Evolutionary conservation across 768 basidiomycete genomes (phyloP).

Genomic region (Boletus subparvulus): DNA sequence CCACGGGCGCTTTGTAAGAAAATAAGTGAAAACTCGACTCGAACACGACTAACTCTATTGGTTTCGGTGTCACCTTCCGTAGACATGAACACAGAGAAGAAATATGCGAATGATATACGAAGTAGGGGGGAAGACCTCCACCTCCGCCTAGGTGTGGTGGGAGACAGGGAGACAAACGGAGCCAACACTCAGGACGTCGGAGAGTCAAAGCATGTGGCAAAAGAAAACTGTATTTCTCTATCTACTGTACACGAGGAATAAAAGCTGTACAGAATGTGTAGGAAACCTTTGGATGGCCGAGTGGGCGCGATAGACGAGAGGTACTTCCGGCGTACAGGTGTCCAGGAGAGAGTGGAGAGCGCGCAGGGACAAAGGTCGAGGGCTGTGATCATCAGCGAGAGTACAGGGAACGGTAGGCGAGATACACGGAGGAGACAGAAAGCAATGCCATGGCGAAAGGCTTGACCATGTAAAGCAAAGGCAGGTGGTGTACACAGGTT

Average conservation of each 20-base stretch:
- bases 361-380: background rate
- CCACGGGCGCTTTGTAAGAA: constrained; percentile 36
- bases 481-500: background rate
- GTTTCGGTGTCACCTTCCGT: constrained; percentile 44
- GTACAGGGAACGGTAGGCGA: background rate
- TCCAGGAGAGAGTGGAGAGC: background rate
- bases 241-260: constrained; percentile 31
- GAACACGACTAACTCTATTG: constrained; percentile 48
- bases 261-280: constrained; percentile 21
- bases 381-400: background rate
- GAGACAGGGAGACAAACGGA: constrained; percentile 18
- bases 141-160: constrained; percentile 23
- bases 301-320: background rate
- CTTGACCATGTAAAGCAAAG: background rate
- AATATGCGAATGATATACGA: constrained; percentile 15
- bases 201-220: constrained; percentile 54
- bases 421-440: background rate
- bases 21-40: constrained; percentile 28
- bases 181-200: constrained; percentile 43
- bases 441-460: background rate
- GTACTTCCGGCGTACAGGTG: background rate
- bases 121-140: constrained; percentile 9
- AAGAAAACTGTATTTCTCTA: constrained; percentile 40
- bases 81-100: constrained; percentile 43
- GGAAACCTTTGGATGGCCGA: constrained; percentile 2